Percentiles rank a stretch among this genome's conserved stretches.
Conservation (phyloP, 2,329 filamentous ascomycete species). For the Fusarium xylarioides region DNA sequence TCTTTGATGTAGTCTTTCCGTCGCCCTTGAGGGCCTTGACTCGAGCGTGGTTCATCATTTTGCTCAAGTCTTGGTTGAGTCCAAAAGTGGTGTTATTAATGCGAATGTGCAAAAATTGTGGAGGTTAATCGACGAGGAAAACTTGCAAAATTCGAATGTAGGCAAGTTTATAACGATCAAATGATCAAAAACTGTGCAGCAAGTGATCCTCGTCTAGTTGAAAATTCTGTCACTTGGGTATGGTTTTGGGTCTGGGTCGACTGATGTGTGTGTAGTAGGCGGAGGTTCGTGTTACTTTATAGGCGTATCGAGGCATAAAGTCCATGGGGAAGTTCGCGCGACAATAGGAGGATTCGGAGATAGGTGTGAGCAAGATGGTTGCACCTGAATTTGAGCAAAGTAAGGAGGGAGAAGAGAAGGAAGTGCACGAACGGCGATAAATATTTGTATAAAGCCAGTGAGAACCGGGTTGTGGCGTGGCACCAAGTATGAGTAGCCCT, state of each 20-base stretch:
- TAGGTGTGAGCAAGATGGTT: constrained; percentile 23
- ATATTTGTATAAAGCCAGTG: constrained; percentile 35
- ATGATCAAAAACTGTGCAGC: constrained; percentile 27
- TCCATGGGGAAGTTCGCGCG: constrained; percentile 37
- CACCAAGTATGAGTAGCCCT: constrained; percentile 26
- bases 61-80: not conserved
- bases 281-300: constrained; percentile 30
- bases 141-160: constrained; percentile 27
- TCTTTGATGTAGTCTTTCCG: constrained; percentile 76
- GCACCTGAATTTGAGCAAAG: constrained; percentile 26
- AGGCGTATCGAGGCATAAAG: constrained; percentile 39
- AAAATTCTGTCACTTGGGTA: constrained; percentile 35
- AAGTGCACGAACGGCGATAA: constrained; percentile 27
- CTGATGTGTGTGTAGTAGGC: constrained; percentile 30
- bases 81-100: not conserved
- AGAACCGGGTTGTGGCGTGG: constrained; percentile 37
- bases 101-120: not conserved
- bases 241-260: constrained; percentile 34
- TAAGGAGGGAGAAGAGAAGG: not conserved
- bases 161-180: constrained; percentile 4
- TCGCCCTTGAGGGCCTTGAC: constrained; percentile 75
- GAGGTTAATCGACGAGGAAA: constrained; percentile 37
- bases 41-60: constrained; percentile 68
- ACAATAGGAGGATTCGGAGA: constrained; percentile 8
- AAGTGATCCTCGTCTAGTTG: constrained; percentile 38